These are phyloP conservation scores for Massarina eburnea DNA, from an alignment of 2,329 filamentous ascomycete species.

Conservation along the genomic window DNA sequence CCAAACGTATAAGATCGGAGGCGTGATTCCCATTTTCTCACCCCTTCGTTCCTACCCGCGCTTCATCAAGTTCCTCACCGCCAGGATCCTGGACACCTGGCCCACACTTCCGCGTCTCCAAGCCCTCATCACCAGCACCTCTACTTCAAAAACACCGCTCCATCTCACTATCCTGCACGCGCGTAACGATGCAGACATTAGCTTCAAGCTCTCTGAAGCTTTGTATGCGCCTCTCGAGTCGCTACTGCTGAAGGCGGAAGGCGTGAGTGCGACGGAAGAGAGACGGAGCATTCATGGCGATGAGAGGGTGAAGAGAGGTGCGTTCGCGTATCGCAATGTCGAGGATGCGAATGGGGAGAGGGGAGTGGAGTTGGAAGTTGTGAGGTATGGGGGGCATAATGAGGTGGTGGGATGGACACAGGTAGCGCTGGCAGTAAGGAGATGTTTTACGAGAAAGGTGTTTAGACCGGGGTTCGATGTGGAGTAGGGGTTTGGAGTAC, in stretches of 20 bases:
- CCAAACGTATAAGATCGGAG: constrained; percentile 75
- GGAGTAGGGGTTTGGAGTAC: constrained; percentile 18
- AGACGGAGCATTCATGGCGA: constrained; percentile 34
- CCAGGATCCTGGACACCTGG: constrained; percentile 79
- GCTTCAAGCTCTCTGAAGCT: constrained; percentile 63
- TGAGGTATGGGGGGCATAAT: constrained; percentile 61
- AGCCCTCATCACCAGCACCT: constrained; percentile 53
- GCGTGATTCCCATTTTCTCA: constrained; percentile 75
- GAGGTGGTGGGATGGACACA: constrained; percentile 66
- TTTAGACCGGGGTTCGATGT: constrained; percentile 29
- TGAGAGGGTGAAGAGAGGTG: constrained; percentile 36
- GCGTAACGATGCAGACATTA: constrained; percentile 78
- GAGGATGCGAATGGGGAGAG: constrained; percentile 30
- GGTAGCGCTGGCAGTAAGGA: constrained; percentile 65
- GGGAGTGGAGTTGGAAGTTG: constrained; percentile 46
- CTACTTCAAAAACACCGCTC: constrained; percentile 38
- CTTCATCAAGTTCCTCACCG: constrained; percentile 62
- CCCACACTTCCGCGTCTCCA: constrained; percentile 67
- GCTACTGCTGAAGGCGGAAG: constrained; percentile 33
- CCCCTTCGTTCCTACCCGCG: constrained; percentile 70
- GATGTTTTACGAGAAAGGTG: constrained; percentile 57
- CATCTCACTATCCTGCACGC: constrained; percentile 77
- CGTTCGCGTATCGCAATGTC: constrained; percentile 38
- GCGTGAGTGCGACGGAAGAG: constrained; percentile 24
- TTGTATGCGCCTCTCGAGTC: constrained; percentile 29